Base-by-base conservation (phyloP, 345 rosid species). In the Linum trigynum region DNA sequence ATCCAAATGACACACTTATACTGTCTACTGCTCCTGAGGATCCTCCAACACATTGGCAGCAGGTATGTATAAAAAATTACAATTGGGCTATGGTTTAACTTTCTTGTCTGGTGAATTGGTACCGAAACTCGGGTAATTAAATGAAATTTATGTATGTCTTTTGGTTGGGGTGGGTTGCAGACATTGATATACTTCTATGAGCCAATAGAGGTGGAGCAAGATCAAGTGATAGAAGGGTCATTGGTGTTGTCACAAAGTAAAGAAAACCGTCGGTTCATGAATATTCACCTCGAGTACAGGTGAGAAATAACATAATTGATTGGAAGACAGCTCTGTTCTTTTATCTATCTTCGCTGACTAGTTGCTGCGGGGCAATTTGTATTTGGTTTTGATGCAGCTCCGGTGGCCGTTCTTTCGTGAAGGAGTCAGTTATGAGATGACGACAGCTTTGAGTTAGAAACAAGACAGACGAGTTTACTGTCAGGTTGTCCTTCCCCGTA, bases 21-120 rank as follows among this genome's bases (percentile, higher is more conserved):
- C 80, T 94, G 61, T 94, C 99, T 58, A 90, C 99, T 53, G 84
- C 97, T 56, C 99, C 97, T 0, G 99, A 90, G 83, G 88, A 90
- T 58, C 87, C 91, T 51, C 92, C 95, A 64, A 92, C 96, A 56
- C 98, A 92, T 75, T 92, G 97, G 98, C 89, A 92, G 76, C 98
- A 92, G 90, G 99, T 90, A 83, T 14, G 32, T 23, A 23, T 23
- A 23, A 23, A 23, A 23, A 23, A 23, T 23, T 23, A 23, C 32
- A 23, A 23, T 23, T 23, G 32, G 32, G 32, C 32, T 23, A 23
- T 23, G 32, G 32, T 23, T 23, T 23, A 23, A 23, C 67, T 51
- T 39, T 2, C 37, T 59, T 48, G 53, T 7, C 3, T 48, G 53
- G 2, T 48, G 53, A 48, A 48, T 15, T 48, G 53, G 6, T 41